A percentile compares a stretch with the other conserved stretches of the same genome.
Conservation (phyloP, 305 asterid genomes). For the Nicotiana rustica region DNA sequence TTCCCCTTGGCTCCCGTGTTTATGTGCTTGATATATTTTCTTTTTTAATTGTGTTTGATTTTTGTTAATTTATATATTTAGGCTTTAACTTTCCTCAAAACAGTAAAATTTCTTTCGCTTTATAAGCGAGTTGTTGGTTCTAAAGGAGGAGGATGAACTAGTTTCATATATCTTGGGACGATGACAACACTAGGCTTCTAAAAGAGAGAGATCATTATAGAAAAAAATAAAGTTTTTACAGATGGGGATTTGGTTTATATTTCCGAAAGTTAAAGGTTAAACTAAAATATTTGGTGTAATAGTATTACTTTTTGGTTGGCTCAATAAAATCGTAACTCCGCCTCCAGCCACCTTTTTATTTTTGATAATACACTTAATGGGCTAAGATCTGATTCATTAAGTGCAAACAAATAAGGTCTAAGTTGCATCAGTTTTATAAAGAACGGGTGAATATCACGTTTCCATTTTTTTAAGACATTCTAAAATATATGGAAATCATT, state of each 20-base stretch:
- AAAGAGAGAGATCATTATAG: background rate
- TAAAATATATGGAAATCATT: background rate
- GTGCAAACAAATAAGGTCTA: background rate
- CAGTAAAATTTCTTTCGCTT: too few species aligned
- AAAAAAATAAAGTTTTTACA: background rate
- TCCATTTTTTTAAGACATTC: background rate
- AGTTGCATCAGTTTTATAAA: too few species aligned
- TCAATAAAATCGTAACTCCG: background rate
- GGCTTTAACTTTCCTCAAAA: too few species aligned
- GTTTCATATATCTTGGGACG: background rate
- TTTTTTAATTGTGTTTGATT: too few species aligned
- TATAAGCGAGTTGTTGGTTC: background rate
- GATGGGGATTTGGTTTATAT: background rate
- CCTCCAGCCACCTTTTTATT: background rate
- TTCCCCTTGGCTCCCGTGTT: too few species aligned
- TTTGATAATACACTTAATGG: too few species aligned
- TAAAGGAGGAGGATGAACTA: background rate
- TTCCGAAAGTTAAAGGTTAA: too few species aligned
- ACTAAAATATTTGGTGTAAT: background rate
- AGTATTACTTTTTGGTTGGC: too few species aligned
- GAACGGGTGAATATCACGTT: background rate
- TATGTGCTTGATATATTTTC: too few species aligned
- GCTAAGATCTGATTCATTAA: too few species aligned
- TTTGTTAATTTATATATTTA: too few species aligned
- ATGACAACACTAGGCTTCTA: background rate